Percentiles rank a stretch among this genome's conserved stretches.
Evolutionary conservation across 441 rosid genomes (phyloP).

Genomic region (Mallotus japonicus): DNA sequence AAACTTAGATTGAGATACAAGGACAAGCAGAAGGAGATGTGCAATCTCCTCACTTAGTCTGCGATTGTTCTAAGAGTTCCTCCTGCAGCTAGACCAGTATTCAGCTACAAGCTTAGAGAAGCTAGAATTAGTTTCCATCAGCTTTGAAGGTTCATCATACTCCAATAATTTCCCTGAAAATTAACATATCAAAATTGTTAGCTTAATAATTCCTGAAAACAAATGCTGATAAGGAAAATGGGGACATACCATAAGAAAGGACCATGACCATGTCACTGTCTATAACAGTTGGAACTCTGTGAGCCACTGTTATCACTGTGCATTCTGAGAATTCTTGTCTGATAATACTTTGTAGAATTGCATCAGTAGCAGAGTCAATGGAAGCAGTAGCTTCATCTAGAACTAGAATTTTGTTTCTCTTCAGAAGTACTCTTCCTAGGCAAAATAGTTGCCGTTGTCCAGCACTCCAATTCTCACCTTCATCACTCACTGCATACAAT

Average conservation of each 20-base stretch:
- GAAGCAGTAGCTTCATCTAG: slow-evolving; percentile 97
- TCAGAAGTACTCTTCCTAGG: slow-evolving; percentile 77
- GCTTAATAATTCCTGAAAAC: too few relatives aligned
- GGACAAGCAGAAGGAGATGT: too few relatives aligned
- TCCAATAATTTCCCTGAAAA: slow-evolving; percentile 14
- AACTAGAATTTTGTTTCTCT: slow-evolving; percentile 70
- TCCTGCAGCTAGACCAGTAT: slow-evolving; percentile 81
- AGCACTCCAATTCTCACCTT: slow-evolving; percentile 94
- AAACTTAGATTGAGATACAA: too few relatives aligned
- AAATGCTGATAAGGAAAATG: slow-evolving; percentile 42
- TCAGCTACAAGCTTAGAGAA: slow-evolving; percentile 85
- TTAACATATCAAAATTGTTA: slow-evolving; percentile 2
- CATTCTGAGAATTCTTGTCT: slow-evolving; percentile 65
- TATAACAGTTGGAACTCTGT: slow-evolving; percentile 82
- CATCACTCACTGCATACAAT: slow-evolving; percentile 67
- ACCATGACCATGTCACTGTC: slow-evolving; percentile 95
- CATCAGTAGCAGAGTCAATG: slow-evolving; percentile 79
- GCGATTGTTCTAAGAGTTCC: slow-evolving; percentile 27
- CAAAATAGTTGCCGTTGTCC: slow-evolving; percentile 88
- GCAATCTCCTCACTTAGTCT: too few relatives aligned
- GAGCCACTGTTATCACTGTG: slow-evolving; percentile 80
- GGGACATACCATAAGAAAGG: slow-evolving; percentile 57
- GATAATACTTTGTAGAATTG: slow-evolving; percentile 61
- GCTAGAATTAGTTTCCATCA: slow-evolving; percentile 66
- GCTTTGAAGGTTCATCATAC: slow-evolving; percentile 68